These are phyloP conservation scores for Cladosporium sp. DNA, from an alignment of 2,329 filamentous ascomycete genomes.

Conservation along the genomic window DNA sequence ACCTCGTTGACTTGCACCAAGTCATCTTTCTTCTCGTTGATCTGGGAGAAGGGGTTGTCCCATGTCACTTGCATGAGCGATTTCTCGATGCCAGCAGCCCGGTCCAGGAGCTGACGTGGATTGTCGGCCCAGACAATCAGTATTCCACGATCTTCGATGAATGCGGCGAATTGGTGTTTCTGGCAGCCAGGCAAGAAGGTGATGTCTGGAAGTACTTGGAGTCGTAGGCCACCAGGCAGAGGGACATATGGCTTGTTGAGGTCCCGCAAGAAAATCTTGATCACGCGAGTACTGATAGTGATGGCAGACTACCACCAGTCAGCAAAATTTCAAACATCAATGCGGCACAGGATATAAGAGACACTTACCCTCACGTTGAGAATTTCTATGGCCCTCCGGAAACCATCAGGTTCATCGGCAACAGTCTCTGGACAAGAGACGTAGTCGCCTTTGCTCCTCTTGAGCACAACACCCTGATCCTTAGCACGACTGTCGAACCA, in stretches of 20 bases:
- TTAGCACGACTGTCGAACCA: constrained; percentile 53
- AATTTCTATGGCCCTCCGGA: constrained; percentile 52
- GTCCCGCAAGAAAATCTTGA: constrained; percentile 60
- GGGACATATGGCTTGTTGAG: constrained; percentile 59
- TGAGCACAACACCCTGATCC: constrained; percentile 57
- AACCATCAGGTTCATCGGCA: constrained; percentile 47
- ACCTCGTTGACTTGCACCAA: constrained; percentile 39
- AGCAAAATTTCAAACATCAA: not conserved
- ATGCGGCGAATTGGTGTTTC: constrained; percentile 68
- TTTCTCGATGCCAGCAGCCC: constrained; percentile 55
- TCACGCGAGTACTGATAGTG: constrained; percentile 67
- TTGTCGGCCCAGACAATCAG: constrained; percentile 68
- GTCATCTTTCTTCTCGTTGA: constrained; percentile 48
- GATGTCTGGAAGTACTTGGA: constrained; percentile 64
- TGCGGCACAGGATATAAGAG: not conserved
- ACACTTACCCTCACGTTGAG: constrained; percentile 58
- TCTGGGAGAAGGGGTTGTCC: constrained; percentile 47
- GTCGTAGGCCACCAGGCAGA: constrained; percentile 57
- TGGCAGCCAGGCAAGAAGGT: constrained; percentile 60
- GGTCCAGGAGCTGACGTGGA: constrained; percentile 56
- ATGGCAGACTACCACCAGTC: constrained; percentile 57
- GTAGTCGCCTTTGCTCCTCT: constrained; percentile 54
- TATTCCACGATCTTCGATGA: constrained; percentile 60
- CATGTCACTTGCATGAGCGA: constrained; percentile 63
- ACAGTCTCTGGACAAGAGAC: constrained; percentile 55